Evolutionary conservation across 352 stramenopile genomes (phyloP), one percentile per base, ranked within the genome.

Genomic region (Pythium volutum): DNA sequence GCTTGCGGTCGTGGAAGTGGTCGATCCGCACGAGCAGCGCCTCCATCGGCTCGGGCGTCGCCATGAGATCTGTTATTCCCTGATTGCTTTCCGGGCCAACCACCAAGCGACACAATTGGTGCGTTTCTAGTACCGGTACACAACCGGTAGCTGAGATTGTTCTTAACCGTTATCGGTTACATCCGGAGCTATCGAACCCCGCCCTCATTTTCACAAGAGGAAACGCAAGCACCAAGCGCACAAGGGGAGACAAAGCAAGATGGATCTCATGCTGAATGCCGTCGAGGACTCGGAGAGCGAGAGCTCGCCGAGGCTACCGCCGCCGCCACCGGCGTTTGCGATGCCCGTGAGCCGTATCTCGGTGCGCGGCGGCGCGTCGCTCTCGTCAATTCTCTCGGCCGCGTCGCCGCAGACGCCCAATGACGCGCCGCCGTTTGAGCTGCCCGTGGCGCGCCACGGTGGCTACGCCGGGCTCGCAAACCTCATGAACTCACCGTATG

Each of bases 21-120:
- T 93, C 84, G 38, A 93, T 80, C 26, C 84, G 79, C 25, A 93
- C 49, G 33, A 89, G 62, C 38, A 93, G 57, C 55, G 78, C 58
- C 64, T 91, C 77, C 76, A 88, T 75, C 9, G n/a, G n/a, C n/a
- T n/a, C n/a, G n/a, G n/a, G n/a, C n/a, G 18, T 33, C 7, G 34
- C 36, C n/a, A 8, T 23, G 14, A 41, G 29, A 43, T 38, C 36
- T 16, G 20, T 55, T 16, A 12, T 33, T n/a, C n/a, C n/a, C n/a
- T n/a, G n/a, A 26, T 31, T n/a, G 50, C 49, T 34, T 4, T 36
- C 16, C 22, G 11, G 14, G 22, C 23, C 60, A 62, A 58, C 62
- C 62, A 69, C 62, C 55, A 69, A 69, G 52, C 55, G 62, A 65
- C 62, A 69, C 62, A 54, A 38, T 27, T 23, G 22, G 26, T 42